Base-by-base conservation (phyloP, 768 basidiomycete genomes). In the Baorangia bicolor region DNA sequence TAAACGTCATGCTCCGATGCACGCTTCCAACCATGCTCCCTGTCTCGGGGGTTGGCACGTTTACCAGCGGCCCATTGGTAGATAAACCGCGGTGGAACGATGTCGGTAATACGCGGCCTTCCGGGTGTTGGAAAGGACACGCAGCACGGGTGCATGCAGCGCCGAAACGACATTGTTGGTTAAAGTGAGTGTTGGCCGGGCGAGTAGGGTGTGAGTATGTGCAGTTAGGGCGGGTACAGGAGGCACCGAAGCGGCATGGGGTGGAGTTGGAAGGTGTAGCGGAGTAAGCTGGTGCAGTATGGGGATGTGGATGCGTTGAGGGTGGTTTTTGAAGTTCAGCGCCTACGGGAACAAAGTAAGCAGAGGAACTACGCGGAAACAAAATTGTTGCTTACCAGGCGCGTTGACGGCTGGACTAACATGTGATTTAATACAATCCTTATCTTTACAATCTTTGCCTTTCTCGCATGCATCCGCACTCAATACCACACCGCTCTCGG, bases 391-490 rank as follows among this genome's bases (percentile, higher is more conserved):
- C 59, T 39, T 74, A 86, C 84, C 83, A 74, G 80, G 78, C 58
- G 85, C 81, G 16, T 85, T 76, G 37, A 84, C 85, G 16, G 94
- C 92, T 12, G 94, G 92, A 64, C 92, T 94, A 56, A 94, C 88
- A 70, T 98, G 94, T 23, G 85, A 85, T 69, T 92, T 93, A 54
- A 89, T 84, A 70, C 94, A 98, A 72, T 98, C 96, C 68, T 91
- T 87, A 72, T 99, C 94, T 66, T 90, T 86, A 73, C 97, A 99
- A 43, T 88, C 77, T 68, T 86, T 89, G 18, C 92, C 92, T 46
- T 87, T 84, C 64, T 94, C 91, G 71, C 97, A 99, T 20, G 92
- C 78, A 54, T 98, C 96, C 54, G 91, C 94, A 64, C 91, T 96
- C 53, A 99, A 78, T 2, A 98, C 97, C 59, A 99, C 82, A 10